These are phyloP conservation scores for Mrakia frigida DNA, from an alignment of 768 basidiomycete genomes.

Conservation along the genomic window DNA sequence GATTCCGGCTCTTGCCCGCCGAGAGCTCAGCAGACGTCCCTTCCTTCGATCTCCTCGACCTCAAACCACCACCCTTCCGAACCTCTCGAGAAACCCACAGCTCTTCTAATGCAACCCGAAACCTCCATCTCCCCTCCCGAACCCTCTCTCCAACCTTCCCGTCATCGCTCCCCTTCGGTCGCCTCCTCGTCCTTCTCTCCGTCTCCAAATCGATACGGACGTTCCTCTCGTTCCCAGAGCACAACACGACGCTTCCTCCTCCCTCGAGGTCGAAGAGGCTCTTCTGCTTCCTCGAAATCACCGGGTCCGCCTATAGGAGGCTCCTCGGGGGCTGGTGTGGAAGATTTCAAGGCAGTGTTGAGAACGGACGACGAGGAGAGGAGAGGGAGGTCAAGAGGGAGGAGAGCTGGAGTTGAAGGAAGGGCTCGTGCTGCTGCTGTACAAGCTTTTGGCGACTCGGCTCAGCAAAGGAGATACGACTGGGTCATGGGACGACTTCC, in stretches of 20 bases:
- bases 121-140: no score
- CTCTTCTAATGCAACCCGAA: no score
- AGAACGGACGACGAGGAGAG: neutral
- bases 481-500: neutral
- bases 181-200: neutral
- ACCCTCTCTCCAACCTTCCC: no score
- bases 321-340: neutral
- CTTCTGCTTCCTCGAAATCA: neutral
- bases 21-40: no score
- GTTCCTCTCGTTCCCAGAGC: neutral
- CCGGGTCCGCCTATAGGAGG: neutral
- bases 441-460: neutral
- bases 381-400: neutral
- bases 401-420: neutral
- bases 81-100: no score
- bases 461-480: neutral
- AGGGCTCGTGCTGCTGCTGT: neutral
- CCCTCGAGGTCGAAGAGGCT: neutral
- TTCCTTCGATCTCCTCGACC: no score
- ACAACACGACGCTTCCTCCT: constrained; percentile 4
- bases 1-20: no score
- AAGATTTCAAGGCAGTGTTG: no score
- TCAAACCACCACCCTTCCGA: no score
- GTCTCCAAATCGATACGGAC: neutral
- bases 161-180: neutral